Base-by-base conservation (phyloP, 1,284 basidiomycete genomes). In the Puccinia coronata region DNA sequence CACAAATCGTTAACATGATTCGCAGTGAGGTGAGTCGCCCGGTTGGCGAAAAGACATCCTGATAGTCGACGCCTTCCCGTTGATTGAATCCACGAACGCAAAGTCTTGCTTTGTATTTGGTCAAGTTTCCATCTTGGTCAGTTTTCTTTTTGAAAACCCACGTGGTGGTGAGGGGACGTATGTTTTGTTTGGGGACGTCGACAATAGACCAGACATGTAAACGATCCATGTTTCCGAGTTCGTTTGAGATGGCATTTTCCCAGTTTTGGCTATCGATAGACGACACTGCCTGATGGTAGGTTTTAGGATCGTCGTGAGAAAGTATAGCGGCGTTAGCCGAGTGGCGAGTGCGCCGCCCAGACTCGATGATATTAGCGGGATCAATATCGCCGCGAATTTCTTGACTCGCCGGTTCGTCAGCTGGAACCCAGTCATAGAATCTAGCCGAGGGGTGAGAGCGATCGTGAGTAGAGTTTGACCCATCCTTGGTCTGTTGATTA, bases 91-190 rank as follows among this genome's bases (percentile, higher is more conserved):
- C 61, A 28, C 41, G n/a, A n/a, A n/a, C n/a, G n/a, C n/a, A n/a
- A n/a, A n/a, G n/a, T n/a, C n/a, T n/a, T n/a, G n/a, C n/a, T n/a
- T n/a, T n/a, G n/a, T n/a, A n/a, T n/a, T n/a, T n/a, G n/a, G n/a
- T n/a, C n/a, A n/a, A n/a, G n/a, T 61, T 75, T 14, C 73, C 55
- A 31, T 75, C 41, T 28, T 41, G 28, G 31, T 75, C 28, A 14
- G 61, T 61, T 28, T 76, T 76, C 14, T 31, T 11, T 34, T 28
- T 47, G 43, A 76, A 76, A 2, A 65, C 74, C 74, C 74, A 76
- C 6, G 43, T 51, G 23, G 74, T 76, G 3, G 39, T 18, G 31
- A 76, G 74, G n/a, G 61, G 43, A 18, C 51, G 65, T 12, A 47
- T 69, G n/a, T n/a, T n/a, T 23, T 57, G 20, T 28, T 57, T 57